These are phyloP conservation scores for Boletus chippewaensis DNA, from an alignment of 1,284 basidiomycete species.

Conservation along the genomic window DNA sequence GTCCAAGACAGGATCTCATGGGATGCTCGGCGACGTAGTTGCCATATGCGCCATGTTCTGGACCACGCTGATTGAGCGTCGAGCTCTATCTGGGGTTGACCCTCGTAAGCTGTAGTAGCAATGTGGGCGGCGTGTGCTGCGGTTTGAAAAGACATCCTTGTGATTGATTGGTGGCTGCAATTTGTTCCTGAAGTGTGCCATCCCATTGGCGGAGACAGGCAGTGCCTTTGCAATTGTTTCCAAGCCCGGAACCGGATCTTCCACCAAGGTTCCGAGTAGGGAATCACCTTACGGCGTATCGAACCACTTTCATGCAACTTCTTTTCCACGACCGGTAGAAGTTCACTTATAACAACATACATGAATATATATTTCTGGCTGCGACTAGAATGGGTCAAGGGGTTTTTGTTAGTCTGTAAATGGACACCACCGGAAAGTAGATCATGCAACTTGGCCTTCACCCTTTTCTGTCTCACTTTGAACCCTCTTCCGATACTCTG, in stretches of 20 bases:
- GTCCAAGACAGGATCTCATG: conserved; percentile 22
- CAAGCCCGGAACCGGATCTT: conserved; percentile 32
- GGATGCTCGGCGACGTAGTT: conserved; percentile 36
- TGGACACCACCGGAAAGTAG: conserved; percentile 10
- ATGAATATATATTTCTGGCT: conserved; percentile 15
- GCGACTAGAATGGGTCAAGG: conserved; percentile 24
- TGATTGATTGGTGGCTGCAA: conserved; percentile 31
- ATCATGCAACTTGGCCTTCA: conserved; percentile 24
- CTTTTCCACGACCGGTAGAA: conserved; percentile 20
- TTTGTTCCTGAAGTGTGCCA: conserved; percentile 25
- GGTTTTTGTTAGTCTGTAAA: conserved; percentile 20
- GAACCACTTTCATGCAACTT: conserved; percentile 23
- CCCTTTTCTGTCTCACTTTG: conserved; percentile 28
- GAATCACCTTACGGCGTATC: conserved; percentile 22
- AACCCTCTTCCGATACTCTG: conserved; percentile 34
- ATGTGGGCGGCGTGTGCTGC: conserved; percentile 23
- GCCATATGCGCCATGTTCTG: conserved; percentile 35
- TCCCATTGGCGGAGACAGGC: conserved; percentile 24
- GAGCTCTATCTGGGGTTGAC: conserved; percentile 24
- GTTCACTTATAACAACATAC: conserved; percentile 21
- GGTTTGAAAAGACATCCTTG: conserved; percentile 16
- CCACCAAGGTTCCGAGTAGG: conserved; percentile 29
- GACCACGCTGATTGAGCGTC: conserved; percentile 24
- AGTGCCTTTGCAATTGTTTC: conserved; percentile 32
- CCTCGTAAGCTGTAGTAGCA: conserved; percentile 14